phyloP scores from a whole-genome alignment of 179 eudicot species.

The Nepenthes alata region DNA sequence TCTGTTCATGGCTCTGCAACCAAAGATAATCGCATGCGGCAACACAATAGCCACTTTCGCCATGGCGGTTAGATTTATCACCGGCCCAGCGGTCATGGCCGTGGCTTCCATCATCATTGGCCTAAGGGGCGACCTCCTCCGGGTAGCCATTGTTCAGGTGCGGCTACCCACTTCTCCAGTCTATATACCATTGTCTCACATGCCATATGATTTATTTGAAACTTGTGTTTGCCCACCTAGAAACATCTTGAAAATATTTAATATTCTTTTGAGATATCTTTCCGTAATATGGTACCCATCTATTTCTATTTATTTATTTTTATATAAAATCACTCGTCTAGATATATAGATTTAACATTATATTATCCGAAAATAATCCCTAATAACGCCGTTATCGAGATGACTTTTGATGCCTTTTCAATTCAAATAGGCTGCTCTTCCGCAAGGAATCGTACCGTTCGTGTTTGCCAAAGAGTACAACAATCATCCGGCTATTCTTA shows the following conservation, averaged over 20 bases:
- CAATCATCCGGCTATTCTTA: slow-evolving; percentile 13
- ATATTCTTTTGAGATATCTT: no score
- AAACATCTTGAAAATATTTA: no score
- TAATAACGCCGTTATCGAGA: no score
- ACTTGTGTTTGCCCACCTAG: no score
- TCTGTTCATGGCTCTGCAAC: slow-evolving; percentile 15
- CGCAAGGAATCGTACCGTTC: slow-evolving; percentile 14
- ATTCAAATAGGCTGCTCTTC: slow-evolving; percentile 12
- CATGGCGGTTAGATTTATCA: slow-evolving; percentile 11
- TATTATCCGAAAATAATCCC: no score
- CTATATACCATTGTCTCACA: no score
- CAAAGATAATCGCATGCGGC: slow-evolving; percentile 17
- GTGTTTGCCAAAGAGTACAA: slow-evolving; percentile 11
- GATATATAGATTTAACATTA: no score
- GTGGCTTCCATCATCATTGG: slow-evolving; percentile 10
- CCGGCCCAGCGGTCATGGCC: slow-evolving; percentile 16
- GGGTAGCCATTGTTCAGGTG: slow-evolving; percentile 15
- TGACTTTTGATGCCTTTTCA: background rate
- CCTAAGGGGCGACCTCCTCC: slow-evolving; percentile 12
- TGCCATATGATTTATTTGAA: no score
- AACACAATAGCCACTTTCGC: slow-evolving; percentile 8
- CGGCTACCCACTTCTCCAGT: no score
- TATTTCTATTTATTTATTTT: background rate
- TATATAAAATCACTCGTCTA: no score
- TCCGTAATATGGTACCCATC: no score